Percentiles rank a stretch among this genome's conserved stretches.
phyloP scores from a whole-genome alignment of 495 filamentous ascomycete species.

The Podospora australis region DNA sequence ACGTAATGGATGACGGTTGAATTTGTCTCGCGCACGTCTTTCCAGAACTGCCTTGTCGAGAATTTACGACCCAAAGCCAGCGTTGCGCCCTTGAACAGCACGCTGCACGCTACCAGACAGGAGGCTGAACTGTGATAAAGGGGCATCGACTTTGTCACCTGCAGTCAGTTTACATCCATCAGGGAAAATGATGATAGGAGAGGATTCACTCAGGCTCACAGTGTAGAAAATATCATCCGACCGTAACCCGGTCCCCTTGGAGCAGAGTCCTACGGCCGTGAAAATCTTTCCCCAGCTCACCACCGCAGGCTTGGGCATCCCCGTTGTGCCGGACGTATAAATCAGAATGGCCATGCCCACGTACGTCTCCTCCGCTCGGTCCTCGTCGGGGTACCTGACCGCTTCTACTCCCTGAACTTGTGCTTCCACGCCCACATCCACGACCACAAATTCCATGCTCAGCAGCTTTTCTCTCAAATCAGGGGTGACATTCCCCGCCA shows the following conservation, averaged over 20 bases:
- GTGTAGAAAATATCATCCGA: conserved; percentile 70
- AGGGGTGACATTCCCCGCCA: conserved; percentile 40
- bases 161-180: not conserved
- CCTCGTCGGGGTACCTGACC: conserved; percentile 54
- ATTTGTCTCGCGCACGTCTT: conserved; percentile 60
- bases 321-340: conserved; percentile 84
- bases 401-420: conserved; percentile 48
- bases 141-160: conserved; percentile 69
- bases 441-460: conserved; percentile 51
- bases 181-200: not conserved
- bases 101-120: conserved; percentile 57
- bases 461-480: conserved; percentile 33
- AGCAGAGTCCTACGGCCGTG: conserved; percentile 46
- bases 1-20: conserved; percentile 91
- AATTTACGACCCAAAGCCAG: conserved; percentile 75
- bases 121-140: conserved; percentile 84
- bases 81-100: conserved; percentile 53
- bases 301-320: conserved; percentile 84
- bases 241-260: conserved; percentile 48
- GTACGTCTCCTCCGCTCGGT: conserved; percentile 44
- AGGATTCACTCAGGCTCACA: conserved; percentile 32
- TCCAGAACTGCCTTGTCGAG: conserved; percentile 75
- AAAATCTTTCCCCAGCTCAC: conserved; percentile 68
- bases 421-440: conserved; percentile 52
- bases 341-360: conserved; percentile 69